Percentiles rank a stretch among this genome's conserved stretches.
phyloP scores from a whole-genome alignment of 192 early-diverging fungal genomes.

The Entomortierella chlamydospora region DNA sequence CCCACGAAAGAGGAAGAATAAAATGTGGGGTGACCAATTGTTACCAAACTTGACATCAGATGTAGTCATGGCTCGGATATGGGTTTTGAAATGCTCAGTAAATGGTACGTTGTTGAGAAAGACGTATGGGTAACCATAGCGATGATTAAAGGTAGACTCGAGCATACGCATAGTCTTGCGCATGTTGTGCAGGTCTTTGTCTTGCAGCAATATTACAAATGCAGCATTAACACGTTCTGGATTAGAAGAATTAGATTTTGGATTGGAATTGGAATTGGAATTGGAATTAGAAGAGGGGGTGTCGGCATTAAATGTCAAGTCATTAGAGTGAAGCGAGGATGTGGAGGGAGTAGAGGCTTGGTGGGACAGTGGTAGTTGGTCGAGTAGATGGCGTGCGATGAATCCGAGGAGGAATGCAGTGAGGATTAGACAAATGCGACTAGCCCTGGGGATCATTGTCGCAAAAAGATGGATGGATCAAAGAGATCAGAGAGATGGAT shows the following conservation, averaged over 20 bases:
- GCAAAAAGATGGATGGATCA: neutral
- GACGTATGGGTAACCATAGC: slow-evolving; percentile 85
- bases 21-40: too few species aligned
- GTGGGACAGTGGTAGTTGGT: neutral
- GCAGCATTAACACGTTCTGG: slow-evolving; percentile 67
- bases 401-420: slow-evolving; percentile 33
- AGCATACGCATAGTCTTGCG: slow-evolving; percentile 74
- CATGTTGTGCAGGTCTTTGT: slow-evolving; percentile 75
- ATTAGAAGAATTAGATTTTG: neutral
- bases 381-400: neutral
- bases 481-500: too few species aligned
- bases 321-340: too few species aligned
- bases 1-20: too few species aligned
- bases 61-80: slow-evolving; percentile 54
- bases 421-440: slow-evolving; percentile 9
- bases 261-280: too few species aligned
- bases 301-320: too few species aligned
- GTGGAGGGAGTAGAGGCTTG: neutral
- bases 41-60: slow-evolving; percentile 39
- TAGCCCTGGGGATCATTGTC: neutral
- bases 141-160: slow-evolving; percentile 79
- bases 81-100: slow-evolving; percentile 73
- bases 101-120: slow-evolving; percentile 86
- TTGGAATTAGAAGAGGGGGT: neutral
- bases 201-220: slow-evolving; percentile 80